A percentile compares a stretch with the other conserved stretches of the same genome.
Evolutionary conservation across 2,329 filamentous ascomycete genomes (phyloP).

Genomic region (Ascochyta koolunga): DNA sequence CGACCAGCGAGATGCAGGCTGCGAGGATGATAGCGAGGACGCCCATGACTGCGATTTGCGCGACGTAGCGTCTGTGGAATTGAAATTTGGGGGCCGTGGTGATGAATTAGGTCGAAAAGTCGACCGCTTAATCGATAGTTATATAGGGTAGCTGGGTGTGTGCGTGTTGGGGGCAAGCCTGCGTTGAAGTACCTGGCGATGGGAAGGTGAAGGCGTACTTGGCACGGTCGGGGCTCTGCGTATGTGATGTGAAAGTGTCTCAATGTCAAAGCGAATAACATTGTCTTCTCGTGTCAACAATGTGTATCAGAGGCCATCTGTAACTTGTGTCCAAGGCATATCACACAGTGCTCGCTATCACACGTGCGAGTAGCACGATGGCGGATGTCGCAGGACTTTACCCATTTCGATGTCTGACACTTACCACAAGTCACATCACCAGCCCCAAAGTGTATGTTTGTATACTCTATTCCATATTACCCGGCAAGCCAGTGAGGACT

Average conservation of each 20-base stretch:
- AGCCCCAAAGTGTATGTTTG: not conserved
- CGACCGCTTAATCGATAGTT: conserved; percentile 1
- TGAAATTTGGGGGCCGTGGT: conserved; percentile 4
- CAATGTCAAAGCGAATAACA: not conserved
- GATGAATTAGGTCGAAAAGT: conserved; percentile 2
- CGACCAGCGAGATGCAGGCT: not conserved
- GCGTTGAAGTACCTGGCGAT: not conserved
- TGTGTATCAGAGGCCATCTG: not conserved
- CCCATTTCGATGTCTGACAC: not conserved
- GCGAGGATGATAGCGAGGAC: conserved; percentile 1
- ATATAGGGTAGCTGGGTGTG: not conserved
- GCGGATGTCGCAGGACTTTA: conserved; percentile 3
- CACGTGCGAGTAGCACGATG: conserved; percentile 12
- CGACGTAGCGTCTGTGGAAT: not conserved
- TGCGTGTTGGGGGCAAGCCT: not conserved
- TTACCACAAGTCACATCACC: conserved; percentile 1
- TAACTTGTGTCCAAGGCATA: not conserved
- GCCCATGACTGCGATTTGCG: conserved; percentile 5
- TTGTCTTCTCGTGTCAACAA: not conserved
- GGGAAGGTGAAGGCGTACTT: conserved; percentile 1
- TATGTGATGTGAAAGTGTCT: conserved; percentile 4
- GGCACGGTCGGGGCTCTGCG: not conserved
- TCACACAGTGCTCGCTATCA: not conserved
- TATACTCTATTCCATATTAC: not conserved
- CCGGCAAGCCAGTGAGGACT: not conserved